A percentile compares a stretch with the other conserved stretches of the same genome.
Evolutionary conservation across 768 basidiomycete species (phyloP).

Genomic region (Trametes cinnabarina): DNA sequence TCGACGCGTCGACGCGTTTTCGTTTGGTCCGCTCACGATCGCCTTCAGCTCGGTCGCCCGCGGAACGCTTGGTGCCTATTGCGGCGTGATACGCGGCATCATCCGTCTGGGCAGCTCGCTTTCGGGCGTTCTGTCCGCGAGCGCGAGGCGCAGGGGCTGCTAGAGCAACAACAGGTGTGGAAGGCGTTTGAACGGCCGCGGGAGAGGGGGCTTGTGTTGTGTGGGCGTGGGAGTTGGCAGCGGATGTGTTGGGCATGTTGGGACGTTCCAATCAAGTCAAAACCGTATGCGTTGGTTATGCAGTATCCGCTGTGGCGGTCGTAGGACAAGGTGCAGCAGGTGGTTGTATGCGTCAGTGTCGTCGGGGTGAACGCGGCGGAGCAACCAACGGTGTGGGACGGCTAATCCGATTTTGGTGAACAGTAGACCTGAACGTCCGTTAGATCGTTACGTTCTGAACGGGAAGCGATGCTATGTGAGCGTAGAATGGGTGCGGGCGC

Average conservation of each 20-base stretch:
- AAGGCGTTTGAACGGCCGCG: not conserved
- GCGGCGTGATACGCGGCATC: conserved; percentile 60
- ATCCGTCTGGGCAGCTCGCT: conserved; percentile 43
- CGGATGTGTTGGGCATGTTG: not conserved
- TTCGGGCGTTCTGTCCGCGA: conserved; percentile 9
- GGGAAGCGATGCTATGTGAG: too few species aligned
- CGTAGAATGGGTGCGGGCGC: too few species aligned
- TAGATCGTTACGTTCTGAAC: too few species aligned
- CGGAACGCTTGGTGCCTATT: conserved; percentile 60
- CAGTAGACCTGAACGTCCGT: too few species aligned
- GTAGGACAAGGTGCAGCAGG: too few species aligned
- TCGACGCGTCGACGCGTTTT: conserved; percentile 57
- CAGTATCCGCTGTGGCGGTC: too few species aligned
- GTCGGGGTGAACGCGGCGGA: too few species aligned
- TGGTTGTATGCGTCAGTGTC: too few species aligned
- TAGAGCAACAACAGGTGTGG: not conserved
- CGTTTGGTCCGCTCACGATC: conserved; percentile 67
- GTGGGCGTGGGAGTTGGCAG: not conserved
- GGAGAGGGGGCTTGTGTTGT: not conserved
- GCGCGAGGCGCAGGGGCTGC: conserved; percentile 8
- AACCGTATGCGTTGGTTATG: not conserved
- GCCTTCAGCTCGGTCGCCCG: conserved; percentile 66
- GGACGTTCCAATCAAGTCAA: too few species aligned
- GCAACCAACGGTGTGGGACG: too few species aligned
- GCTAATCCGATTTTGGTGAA: too few species aligned